Evolutionary conservation across 1,284 basidiomycete species (phyloP).

Genomic region (Austroboletus olivaceoglutinosus): DNA sequence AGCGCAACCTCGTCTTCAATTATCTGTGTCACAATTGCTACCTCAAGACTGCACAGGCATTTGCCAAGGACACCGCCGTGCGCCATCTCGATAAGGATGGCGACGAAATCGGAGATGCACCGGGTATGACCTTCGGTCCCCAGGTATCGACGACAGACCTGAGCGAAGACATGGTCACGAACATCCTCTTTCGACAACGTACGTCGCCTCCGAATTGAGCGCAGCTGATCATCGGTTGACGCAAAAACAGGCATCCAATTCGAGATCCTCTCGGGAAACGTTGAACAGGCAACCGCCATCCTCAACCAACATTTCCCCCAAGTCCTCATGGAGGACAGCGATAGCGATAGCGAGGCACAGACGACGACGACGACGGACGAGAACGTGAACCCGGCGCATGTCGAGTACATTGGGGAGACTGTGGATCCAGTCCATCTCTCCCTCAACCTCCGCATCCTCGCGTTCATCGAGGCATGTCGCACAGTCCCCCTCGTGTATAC

Average conservation of each 20-base stretch:
- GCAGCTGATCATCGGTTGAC: neutral
- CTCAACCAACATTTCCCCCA: constrained; percentile 68
- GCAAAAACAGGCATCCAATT: constrained; percentile 57
- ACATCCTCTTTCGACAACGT: constrained; percentile 60
- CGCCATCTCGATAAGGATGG: constrained; percentile 64
- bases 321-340: constrained; percentile 46
- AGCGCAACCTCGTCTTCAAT: constrained; percentile 77
- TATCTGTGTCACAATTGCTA: constrained; percentile 78
- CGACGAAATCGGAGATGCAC: constrained; percentile 48
- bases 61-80: constrained; percentile 62
- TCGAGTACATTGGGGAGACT: constrained; percentile 54
- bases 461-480: constrained; percentile 80
- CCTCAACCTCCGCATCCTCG: constrained; percentile 80
- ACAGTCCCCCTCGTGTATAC: constrained; percentile 57
- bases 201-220: constrained; percentile 19
- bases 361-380: constrained; percentile 15
- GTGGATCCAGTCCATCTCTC: constrained; percentile 71
- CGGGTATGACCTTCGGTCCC: neutral
- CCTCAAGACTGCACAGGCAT: constrained; percentile 66
- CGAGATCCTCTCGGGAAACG: constrained; percentile 64
- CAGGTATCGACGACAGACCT: constrained; percentile 32
- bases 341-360: constrained; percentile 18
- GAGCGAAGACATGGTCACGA: constrained; percentile 44
- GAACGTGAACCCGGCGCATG: constrained; percentile 24
- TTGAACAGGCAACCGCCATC: constrained; percentile 65